Conservation (phyloP, 768 basidiomycete genomes). For the Russula brevipes region DNA sequence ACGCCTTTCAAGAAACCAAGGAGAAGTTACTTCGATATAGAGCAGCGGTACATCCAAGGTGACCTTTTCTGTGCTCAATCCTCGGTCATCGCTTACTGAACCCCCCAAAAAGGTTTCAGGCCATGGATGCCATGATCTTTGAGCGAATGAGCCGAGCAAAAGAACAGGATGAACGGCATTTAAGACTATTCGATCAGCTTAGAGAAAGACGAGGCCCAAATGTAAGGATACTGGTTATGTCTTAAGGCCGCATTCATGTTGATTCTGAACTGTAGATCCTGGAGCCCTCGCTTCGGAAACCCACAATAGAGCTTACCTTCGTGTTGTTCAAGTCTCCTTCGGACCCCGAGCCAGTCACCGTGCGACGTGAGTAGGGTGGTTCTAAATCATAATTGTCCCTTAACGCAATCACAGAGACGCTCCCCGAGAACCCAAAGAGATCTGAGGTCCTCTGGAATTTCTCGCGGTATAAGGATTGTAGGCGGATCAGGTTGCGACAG, state of each 20-base stretch:
- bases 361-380: too few species aligned
- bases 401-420: too few species aligned
- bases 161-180: neutral
- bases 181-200: constrained; percentile 3
- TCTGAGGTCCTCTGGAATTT: too few species aligned
- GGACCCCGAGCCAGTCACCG: too few species aligned
- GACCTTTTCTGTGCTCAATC: neutral
- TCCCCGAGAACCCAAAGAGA: too few species aligned
- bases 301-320: too few species aligned
- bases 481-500: too few species aligned
- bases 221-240: neutral
- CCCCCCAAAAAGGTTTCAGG: neutral
- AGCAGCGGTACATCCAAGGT: constrained; percentile 1
- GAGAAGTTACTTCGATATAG: constrained; percentile 1
- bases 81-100: neutral
- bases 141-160: neutral
- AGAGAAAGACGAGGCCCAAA: neutral
- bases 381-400: too few species aligned
- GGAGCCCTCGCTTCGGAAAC: too few species aligned
- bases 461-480: too few species aligned
- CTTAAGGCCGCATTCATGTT: neutral
- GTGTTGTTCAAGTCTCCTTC: too few species aligned
- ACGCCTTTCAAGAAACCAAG: neutral
- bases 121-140: neutral
- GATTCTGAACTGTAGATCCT: neutral